These are phyloP conservation scores for Gossypium thurberi DNA, from an alignment of 345 rosid genomes.

Conservation along the genomic window DNA sequence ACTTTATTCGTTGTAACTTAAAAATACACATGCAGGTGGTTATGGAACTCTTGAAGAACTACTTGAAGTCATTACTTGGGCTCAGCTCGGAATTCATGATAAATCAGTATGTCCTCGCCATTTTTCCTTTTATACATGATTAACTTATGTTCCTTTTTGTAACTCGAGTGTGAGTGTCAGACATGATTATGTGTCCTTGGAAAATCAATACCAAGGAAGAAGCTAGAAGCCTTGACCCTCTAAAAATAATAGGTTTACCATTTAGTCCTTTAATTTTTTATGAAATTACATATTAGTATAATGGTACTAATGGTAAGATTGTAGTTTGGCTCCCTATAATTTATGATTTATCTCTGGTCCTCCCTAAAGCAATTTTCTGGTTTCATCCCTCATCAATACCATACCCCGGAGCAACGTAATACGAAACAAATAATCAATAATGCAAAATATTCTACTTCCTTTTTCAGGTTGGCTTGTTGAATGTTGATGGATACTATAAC, in stretches of 20 bases:
- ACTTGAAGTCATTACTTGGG: slow-evolving; percentile 98
- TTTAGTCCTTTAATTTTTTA: no score
- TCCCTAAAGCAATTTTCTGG: no score
- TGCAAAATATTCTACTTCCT: slow-evolving; percentile 6
- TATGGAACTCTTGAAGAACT: slow-evolving; percentile 97
- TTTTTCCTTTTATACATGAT: not conserved
- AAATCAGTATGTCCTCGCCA: slow-evolving; percentile 51
- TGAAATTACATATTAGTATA: no score
- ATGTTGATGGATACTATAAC: slow-evolving; percentile 98
- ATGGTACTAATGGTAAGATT: no score
- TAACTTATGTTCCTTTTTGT: not conserved
- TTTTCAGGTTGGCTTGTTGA: slow-evolving; percentile 86
- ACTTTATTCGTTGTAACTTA: not conserved
- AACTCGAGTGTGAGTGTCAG: not conserved
- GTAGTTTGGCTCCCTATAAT: no score
- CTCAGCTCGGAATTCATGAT: slow-evolving; percentile 96
- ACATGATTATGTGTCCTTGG: not conserved
- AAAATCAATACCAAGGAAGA: not conserved
- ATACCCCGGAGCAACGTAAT: not conserved
- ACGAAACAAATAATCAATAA: slow-evolving; percentile 9
- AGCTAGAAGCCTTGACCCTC: no score
- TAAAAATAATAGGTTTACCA: no score
- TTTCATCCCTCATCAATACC: no score
- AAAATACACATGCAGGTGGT: slow-evolving; percentile 50
- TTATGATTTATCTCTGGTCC: no score